Percentiles rank a stretch among this genome's conserved stretches.
These are phyloP conservation scores for Tirmania nivea DNA, from an alignment of 495 filamentous ascomycete species.

Conservation along the genomic window DNA sequence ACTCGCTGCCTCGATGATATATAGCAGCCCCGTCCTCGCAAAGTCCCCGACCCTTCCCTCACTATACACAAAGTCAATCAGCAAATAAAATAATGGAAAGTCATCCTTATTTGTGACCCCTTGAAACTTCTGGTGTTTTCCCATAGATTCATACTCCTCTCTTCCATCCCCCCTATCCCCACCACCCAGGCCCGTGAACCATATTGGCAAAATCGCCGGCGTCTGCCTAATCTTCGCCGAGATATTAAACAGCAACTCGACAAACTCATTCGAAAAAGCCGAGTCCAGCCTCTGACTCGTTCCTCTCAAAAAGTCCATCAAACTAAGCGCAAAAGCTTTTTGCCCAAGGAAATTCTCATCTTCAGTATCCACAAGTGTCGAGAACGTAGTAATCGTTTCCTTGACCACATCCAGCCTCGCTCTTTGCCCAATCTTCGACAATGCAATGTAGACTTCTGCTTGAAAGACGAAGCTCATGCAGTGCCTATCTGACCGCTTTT, in stretches of 20 bases:
- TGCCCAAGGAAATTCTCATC: constrained; percentile 82
- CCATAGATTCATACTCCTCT: constrained; percentile 26
- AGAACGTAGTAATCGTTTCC: constrained; percentile 66
- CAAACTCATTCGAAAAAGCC: constrained; percentile 62
- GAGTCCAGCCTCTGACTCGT: constrained; percentile 37
- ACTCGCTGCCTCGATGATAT: constrained; percentile 84
- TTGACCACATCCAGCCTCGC: constrained; percentile 64
- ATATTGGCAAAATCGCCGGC: constrained; percentile 60
- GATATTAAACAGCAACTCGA: constrained; percentile 82
- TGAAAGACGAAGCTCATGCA: constrained; percentile 67
- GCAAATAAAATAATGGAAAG: constrained; percentile 83
- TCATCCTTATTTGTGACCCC: constrained; percentile 75
- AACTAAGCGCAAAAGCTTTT: constrained; percentile 54
- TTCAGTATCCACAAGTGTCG: constrained; percentile 79
- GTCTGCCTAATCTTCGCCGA: constrained; percentile 83
- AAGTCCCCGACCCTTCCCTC: constrained; percentile 88
- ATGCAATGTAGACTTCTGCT: constrained; percentile 65
- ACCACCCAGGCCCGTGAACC: constrained; percentile 46
- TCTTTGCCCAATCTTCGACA: constrained; percentile 63
- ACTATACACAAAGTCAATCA: constrained; percentile 89
- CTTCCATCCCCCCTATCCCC: not conserved
- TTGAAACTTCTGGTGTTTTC: constrained; percentile 44
- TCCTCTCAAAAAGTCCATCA: constrained; percentile 56
- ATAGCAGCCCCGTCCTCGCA: constrained; percentile 83
- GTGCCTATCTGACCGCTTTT: constrained; percentile 64